A percentile compares a stretch with the other conserved stretches of the same genome.
Evolutionary conservation across 805 yeast species (phyloP).

Genomic region (Monosporozyma solicola): DNA sequence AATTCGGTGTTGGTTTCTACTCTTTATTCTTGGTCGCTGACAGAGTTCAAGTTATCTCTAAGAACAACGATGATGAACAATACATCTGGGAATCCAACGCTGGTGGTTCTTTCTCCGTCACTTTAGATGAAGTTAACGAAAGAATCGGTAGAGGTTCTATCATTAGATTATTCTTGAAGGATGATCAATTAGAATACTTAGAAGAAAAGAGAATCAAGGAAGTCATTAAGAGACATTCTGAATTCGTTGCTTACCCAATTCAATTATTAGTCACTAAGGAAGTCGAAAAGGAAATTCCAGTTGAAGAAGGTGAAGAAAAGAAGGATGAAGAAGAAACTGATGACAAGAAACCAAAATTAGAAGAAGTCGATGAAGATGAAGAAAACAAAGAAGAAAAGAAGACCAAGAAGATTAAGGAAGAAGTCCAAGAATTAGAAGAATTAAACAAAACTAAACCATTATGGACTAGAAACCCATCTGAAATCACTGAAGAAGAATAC

Average conservation of each 20-base stretch:
- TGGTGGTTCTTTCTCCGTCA: constrained; percentile 97
- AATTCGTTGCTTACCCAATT: constrained; percentile 98
- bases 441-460: constrained; percentile 97
- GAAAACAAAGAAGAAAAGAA: constrained; percentile 63
- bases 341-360: constrained; percentile 65
- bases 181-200: constrained; percentile 96
- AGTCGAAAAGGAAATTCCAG: constrained; percentile 95
- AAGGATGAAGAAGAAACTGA: constrained; percentile 42
- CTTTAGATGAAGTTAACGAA: constrained; percentile 82
- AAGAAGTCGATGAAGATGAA: constrained; percentile 65
- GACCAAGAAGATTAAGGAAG: constrained; percentile 85
- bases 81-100: constrained; percentile 99
- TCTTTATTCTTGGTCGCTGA: constrained; percentile 98
- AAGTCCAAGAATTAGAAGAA: constrained; percentile 93
- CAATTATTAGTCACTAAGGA: constrained; percentile 97
- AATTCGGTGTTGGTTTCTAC: constrained; percentile 99
- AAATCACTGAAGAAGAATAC: constrained; percentile 96
- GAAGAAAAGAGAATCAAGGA: constrained; percentile 99
- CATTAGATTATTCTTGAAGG: constrained; percentile 93
- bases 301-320: constrained; percentile 47
- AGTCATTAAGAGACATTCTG: constrained; percentile 98
- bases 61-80: constrained; percentile 98
- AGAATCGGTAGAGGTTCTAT: constrained; percentile 90
- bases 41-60: constrained; percentile 95
- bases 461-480: constrained; percentile 99